Percentiles rank a stretch among this genome's conserved stretches.
Conservation (phyloP, 2,329 filamentous ascomycete genomes). For the Hymenoscyphus scutula region DNA sequence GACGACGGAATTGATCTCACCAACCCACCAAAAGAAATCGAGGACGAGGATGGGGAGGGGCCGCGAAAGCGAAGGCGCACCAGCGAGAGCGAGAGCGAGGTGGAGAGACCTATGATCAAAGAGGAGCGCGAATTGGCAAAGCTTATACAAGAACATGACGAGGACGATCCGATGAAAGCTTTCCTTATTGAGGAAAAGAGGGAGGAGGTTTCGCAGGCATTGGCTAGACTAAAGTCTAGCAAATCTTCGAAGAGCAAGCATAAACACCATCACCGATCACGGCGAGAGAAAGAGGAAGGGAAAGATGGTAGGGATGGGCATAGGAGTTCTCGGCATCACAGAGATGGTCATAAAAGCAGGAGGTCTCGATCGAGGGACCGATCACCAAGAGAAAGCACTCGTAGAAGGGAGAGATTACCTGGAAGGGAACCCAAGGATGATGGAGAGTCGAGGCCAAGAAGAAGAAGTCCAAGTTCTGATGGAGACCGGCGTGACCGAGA, state of each 20-base stretch:
- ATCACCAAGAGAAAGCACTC: conserved; percentile 2
- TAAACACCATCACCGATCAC: conserved; percentile 27
- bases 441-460: conserved; percentile 9
- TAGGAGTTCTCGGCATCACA: conserved; percentile 19
- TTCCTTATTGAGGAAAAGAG: conserved; percentile 89
- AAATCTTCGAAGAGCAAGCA: conserved; percentile 29
- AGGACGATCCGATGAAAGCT: conserved; percentile 96
- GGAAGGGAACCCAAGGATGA: not conserved
- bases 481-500: conserved; percentile 10
- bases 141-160: conserved; percentile 77
- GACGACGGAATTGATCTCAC: conserved; percentile 58
- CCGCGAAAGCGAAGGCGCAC: conserved; percentile 39
- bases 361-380: conserved; percentile 23
- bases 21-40: conserved; percentile 31
- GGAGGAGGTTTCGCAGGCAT: conserved; percentile 75
- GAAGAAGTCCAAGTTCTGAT: conserved; percentile 9
- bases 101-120: conserved; percentile 62
- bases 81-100: conserved; percentile 42
- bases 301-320: conserved; percentile 8
- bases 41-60: conserved; percentile 42
- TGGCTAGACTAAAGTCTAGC: conserved; percentile 48
- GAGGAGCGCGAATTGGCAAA: conserved; percentile 79
- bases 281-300: conserved; percentile 13
- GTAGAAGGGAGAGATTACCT: not conserved
- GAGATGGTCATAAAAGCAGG: conserved; percentile 21